These are phyloP conservation scores for Pestalotiopsis sp. DNA, from an alignment of 2,329 filamentous ascomycete species.

Conservation along the genomic window DNA sequence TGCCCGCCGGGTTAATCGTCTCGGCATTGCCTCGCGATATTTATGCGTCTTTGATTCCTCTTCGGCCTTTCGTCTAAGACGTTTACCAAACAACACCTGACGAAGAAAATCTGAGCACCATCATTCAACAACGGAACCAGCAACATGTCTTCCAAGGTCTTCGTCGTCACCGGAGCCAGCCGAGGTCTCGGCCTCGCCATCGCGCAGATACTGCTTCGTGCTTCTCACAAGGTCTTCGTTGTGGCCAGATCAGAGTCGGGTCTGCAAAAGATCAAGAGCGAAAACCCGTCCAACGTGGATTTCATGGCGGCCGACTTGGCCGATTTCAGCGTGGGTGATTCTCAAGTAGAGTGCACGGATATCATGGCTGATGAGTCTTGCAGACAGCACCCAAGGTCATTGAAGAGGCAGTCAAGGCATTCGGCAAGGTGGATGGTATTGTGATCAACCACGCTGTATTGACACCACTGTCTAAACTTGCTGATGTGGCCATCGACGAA, in stretches of 20 bases:
- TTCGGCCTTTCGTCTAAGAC: neutral
- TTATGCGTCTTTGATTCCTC: neutral
- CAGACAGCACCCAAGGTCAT: constrained; percentile 64
- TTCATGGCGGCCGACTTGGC: constrained; percentile 58
- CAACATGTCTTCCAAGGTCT: constrained; percentile 59
- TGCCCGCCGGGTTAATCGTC: neutral
- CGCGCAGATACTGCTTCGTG: constrained; percentile 50
- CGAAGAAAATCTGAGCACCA: neutral
- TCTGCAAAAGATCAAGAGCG: constrained; percentile 52
- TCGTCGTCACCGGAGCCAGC: constrained; percentile 70
- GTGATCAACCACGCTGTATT: constrained; percentile 88
- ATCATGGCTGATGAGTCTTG: neutral
- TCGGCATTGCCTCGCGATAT: neutral
- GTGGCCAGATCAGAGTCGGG: constrained; percentile 55
- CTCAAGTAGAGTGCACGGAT: neutral
- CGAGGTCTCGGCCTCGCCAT: constrained; percentile 64
- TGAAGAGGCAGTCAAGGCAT: constrained; percentile 65
- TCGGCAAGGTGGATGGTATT: constrained; percentile 75
- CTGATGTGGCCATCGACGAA: constrained; percentile 66
- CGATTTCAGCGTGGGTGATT: constrained; percentile 47
- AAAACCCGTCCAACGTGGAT: constrained; percentile 55
- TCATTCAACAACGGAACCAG: neutral
- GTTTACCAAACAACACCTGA: neutral
- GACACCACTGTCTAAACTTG: constrained; percentile 72
- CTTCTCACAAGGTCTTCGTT: constrained; percentile 60